Conservation (phyloP, 805 yeast species). For the Hanseniaspora lachancei region DNA sequence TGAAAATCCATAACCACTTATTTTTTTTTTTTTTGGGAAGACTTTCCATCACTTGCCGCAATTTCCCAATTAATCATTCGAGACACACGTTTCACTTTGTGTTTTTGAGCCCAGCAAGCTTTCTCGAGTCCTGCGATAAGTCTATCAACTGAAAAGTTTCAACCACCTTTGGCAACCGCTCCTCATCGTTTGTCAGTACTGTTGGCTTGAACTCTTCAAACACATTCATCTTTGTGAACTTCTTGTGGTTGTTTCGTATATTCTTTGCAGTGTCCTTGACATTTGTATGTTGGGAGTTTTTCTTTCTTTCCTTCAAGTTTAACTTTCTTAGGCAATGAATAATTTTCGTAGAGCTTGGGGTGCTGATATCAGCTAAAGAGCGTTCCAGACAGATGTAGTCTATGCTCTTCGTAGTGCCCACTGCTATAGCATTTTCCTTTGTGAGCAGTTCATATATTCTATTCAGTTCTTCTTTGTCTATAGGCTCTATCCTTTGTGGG, state of each 20-base stretch:
- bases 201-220: constrained; percentile 6
- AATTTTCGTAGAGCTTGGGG: not conserved
- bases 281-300: not conserved
- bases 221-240: constrained; percentile 2
- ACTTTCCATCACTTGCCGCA: too few relatives aligned
- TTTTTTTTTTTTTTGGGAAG: too few relatives aligned
- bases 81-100: too few relatives aligned
- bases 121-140: constrained; percentile 3
- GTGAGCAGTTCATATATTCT: not conserved
- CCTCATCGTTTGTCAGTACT: not conserved
- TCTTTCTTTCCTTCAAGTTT: not conserved
- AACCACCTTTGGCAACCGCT: not conserved
- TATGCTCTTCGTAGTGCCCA: not conserved
- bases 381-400: not conserved
- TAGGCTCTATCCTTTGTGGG: not conserved
- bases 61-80: too few relatives aligned
- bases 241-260: not conserved
- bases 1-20: too few relatives aligned
- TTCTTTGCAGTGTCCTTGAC: not conserved
- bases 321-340: not conserved
- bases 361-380: not conserved
- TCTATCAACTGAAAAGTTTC: constrained; percentile 8
- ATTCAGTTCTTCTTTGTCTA: not conserved
- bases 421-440: not conserved
- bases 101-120: not conserved